Conservation (phyloP, 2,329 filamentous ascomycete species). For the Cryphonectria nitschkei region DNA sequence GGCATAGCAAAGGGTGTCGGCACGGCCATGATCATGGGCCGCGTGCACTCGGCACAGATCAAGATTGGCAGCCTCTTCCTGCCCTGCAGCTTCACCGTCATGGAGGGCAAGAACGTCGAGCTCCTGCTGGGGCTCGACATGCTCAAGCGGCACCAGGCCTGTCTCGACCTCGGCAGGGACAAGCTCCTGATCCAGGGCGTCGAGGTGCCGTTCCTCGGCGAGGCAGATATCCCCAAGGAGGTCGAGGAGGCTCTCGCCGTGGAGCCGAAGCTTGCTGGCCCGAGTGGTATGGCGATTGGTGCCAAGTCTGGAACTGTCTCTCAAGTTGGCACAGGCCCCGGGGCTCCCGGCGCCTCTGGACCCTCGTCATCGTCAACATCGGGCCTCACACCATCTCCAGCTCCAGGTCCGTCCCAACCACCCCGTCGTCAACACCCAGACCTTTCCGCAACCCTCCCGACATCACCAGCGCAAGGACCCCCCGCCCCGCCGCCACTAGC, state of each 20-base stretch:
- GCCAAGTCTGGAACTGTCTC: constrained; percentile 78
- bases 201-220: constrained; percentile 86
- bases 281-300: constrained; percentile 87
- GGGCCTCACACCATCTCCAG: neutral
- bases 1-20: constrained; percentile 93
- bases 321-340: constrained; percentile 42
- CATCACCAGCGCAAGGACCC: no score
- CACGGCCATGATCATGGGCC: constrained; percentile 90
- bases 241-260: constrained; percentile 72
- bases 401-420: constrained; percentile 32
- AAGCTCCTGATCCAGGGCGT: constrained; percentile 86
- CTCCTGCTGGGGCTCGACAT: constrained; percentile 93
- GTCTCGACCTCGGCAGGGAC: constrained; percentile 83
- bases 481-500: neutral
- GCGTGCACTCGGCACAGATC: constrained; percentile 93
- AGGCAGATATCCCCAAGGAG: constrained; percentile 91
- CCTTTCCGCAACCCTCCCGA: constrained; percentile 12
- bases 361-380: neutral
- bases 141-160: constrained; percentile 93
- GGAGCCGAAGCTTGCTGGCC: constrained; percentile 83
- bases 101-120: constrained; percentile 98
- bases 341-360: constrained; percentile 31
- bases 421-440: constrained; percentile 31
- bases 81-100: constrained; percentile 96
- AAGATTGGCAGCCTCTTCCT: constrained; percentile 87